Percentiles rank a stretch among this genome's conserved stretches.
Conservation (phyloP, 2,329 filamentous ascomycete species). For the Xylaria hypoxylon region DNA sequence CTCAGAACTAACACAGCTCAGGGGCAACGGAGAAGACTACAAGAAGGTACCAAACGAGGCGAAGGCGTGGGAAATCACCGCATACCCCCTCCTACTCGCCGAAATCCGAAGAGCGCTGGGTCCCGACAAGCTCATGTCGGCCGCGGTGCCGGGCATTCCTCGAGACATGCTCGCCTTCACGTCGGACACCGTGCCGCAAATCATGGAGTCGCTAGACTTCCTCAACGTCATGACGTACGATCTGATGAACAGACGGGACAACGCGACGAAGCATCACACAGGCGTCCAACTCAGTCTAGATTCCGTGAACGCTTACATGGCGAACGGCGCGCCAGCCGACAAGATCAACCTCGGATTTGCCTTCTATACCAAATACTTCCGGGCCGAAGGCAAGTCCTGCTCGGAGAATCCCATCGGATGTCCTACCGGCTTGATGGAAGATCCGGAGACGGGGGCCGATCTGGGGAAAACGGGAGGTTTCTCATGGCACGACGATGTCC, state of each 20-base stretch:
- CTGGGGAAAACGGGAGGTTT: slow-evolving; percentile 58
- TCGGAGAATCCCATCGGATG: slow-evolving; percentile 65
- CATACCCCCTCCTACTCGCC: slow-evolving; percentile 70
- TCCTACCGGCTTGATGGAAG: slow-evolving; percentile 68
- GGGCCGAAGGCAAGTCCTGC: slow-evolving; percentile 62
- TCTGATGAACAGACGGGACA: slow-evolving; percentile 78
- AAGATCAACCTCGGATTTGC: slow-evolving; percentile 75
- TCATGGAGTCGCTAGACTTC: slow-evolving; percentile 71
- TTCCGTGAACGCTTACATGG: slow-evolving; percentile 69
- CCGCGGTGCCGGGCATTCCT: slow-evolving; percentile 72
- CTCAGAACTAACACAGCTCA: slow-evolving; percentile 45
- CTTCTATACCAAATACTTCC: slow-evolving; percentile 77
- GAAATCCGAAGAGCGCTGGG: slow-evolving; percentile 70
- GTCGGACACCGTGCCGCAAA: slow-evolving; percentile 64
- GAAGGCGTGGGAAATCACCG: slow-evolving; percentile 70
- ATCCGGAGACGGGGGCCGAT: slow-evolving; percentile 68
- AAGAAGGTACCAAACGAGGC: slow-evolving; percentile 68
- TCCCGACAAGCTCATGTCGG: slow-evolving; percentile 69
- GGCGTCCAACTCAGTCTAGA: slow-evolving; percentile 66
- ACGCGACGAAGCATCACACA: slow-evolving; percentile 72
- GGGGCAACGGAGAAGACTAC: slow-evolving; percentile 77
- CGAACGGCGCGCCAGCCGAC: slow-evolving; percentile 63
- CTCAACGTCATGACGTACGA: slow-evolving; percentile 81
- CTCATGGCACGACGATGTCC: slow-evolving; percentile 49
- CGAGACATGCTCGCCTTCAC: slow-evolving; percentile 78